Evolutionary conservation across 768 basidiomycete species (phyloP).

Genomic region (Tulasnella calospora): DNA sequence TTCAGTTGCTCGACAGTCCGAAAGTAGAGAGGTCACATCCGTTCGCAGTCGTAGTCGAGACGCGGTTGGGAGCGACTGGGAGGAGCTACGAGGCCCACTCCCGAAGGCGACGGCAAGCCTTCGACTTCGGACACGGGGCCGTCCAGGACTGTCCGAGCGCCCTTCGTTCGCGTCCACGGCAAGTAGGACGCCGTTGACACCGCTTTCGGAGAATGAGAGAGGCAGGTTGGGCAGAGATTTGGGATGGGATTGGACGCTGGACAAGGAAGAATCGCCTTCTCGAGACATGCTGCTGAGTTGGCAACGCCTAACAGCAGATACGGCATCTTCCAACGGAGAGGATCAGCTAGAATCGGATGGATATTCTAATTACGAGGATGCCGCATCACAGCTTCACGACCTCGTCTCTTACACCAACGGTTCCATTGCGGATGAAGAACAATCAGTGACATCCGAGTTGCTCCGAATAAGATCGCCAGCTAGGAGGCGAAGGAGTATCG

Average conservation of each 20-base stretch:
- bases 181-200: background rate
- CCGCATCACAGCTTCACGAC: constrained; percentile 2
- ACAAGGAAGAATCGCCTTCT: background rate
- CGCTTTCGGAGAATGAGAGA: constrained; percentile 1
- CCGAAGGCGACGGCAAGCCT: background rate
- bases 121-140: background rate
- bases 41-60: background rate
- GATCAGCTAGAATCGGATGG: background rate
- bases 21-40: background rate
- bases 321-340: constrained; percentile 2
- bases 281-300: constrained; percentile 12
- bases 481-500: background rate
- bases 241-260: constrained; percentile 21
- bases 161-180: background rate
- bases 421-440: background rate
- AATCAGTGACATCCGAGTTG: background rate
- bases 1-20: background rate
- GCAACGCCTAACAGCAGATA: background rate
- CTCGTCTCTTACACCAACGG: background rate
- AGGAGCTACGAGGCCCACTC: background rate
- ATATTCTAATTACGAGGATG: constrained; percentile 14
- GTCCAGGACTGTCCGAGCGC: constrained; percentile 3
- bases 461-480: background rate
- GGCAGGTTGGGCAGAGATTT: background rate
- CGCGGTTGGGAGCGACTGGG: background rate